These are phyloP conservation scores for Stemphylium beticola DNA, from an alignment of 2,329 filamentous ascomycete species.

Conservation along the genomic window DNA sequence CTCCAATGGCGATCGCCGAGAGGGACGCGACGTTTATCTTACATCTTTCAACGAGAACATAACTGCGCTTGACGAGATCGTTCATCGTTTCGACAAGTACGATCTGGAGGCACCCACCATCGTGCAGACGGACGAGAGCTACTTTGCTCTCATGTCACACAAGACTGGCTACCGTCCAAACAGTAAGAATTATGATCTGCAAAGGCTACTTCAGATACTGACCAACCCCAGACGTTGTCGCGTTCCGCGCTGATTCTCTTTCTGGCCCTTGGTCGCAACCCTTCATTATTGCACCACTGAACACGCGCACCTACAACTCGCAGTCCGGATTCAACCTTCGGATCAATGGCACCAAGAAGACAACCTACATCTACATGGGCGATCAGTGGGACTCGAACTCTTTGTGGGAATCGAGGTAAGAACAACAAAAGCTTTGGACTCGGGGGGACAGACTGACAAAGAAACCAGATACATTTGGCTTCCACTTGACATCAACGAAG, in stretches of 20 bases:
- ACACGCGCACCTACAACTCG: conserved; percentile 61
- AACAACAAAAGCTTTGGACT: too few relatives aligned
- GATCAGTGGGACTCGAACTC: conserved; percentile 63
- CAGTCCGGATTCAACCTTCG: conserved; percentile 59
- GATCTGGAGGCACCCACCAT: conserved; percentile 67
- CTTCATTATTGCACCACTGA: conserved; percentile 58
- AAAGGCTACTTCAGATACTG: background rate
- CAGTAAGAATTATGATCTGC: conserved; percentile 36
- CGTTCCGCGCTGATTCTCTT: conserved; percentile 60
- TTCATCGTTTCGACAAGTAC: conserved; percentile 64
- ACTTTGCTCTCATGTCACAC: conserved; percentile 67
- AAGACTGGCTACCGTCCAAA: conserved; percentile 70
- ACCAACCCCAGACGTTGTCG: conserved; percentile 57
- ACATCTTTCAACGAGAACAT: conserved; percentile 61
- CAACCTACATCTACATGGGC: conserved; percentile 59
- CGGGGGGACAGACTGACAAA: background rate
- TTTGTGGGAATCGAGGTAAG: conserved; percentile 57
- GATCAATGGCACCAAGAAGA: conserved; percentile 57
- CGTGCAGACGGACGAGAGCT: conserved; percentile 65
- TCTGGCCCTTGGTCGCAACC: conserved; percentile 62
- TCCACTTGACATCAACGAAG: conserved; percentile 60
- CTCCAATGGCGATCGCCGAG: conserved; percentile 63
- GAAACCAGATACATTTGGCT: conserved; percentile 61
- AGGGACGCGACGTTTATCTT: conserved; percentile 65
- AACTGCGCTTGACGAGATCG: conserved; percentile 58